These are phyloP conservation scores for Coemansia sp. DNA, from an alignment of 192 early-diverging fungal species.

Conservation along the genomic window DNA sequence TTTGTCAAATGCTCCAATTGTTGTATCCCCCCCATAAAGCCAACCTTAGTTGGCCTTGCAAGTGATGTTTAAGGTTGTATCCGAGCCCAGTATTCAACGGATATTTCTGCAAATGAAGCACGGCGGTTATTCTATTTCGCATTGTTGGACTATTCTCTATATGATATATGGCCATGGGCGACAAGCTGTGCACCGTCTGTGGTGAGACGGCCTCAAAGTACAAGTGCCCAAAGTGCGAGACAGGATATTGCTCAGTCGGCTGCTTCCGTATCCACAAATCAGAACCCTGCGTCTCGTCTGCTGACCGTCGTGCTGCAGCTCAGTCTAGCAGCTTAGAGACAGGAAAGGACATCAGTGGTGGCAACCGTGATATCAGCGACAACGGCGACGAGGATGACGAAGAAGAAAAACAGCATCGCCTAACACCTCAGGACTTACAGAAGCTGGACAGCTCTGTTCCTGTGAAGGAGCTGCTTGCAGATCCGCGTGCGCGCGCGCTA, in stretches of 20 bases:
- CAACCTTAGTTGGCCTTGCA: not conserved
- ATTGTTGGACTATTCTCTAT: not conserved
- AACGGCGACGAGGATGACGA: slow-evolving; percentile 22
- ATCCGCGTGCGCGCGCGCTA: slow-evolving; percentile 27
- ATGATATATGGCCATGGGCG: slow-evolving; percentile 3
- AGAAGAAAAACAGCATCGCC: slow-evolving; percentile 30
- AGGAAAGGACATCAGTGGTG: not conserved
- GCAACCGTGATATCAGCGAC: not conserved
- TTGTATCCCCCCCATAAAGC: slow-evolving; percentile 24
- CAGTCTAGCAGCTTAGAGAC: not conserved
- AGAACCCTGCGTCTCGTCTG: slow-evolving; percentile 23
- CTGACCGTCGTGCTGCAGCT: not conserved
- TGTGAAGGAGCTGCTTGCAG: slow-evolving; percentile 26
- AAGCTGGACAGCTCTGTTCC: slow-evolving; percentile 14
- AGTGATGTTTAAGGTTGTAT: not conserved
- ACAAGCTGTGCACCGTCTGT: slow-evolving; percentile 36
- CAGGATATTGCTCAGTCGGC: slow-evolving; percentile 46
- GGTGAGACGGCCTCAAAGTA: slow-evolving; percentile 37
- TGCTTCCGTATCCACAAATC: slow-evolving; percentile 46
- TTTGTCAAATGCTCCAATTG: not conserved
- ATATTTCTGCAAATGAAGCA: not conserved
- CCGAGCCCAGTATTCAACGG: not conserved
- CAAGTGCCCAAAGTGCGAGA: slow-evolving; percentile 45
- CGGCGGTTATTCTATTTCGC: not conserved
- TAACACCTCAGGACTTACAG: slow-evolving; percentile 22